Conservation (phyloP, 192 early-diverging fungal species). For the Coemansia sp. region DNA sequence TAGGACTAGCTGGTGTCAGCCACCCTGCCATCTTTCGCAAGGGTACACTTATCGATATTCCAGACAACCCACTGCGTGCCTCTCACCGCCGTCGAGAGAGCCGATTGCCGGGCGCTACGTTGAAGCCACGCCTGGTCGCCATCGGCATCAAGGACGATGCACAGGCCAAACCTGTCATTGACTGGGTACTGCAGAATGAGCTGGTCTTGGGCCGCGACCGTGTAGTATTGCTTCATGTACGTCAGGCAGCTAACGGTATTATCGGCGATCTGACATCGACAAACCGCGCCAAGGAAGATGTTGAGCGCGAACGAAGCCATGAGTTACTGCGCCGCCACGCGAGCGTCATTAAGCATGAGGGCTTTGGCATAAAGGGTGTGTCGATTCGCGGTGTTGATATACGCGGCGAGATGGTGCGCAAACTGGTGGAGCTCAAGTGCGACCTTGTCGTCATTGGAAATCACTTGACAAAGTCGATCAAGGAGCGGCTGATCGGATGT, state of each 20-base stretch:
- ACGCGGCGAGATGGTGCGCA: constrained; percentile 52
- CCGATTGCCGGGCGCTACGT: constrained; percentile 1
- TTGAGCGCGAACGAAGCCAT: constrained; percentile 38
- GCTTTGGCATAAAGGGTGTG: constrained; percentile 45
- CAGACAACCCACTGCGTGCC: constrained; percentile 17
- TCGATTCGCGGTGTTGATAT: constrained; percentile 51
- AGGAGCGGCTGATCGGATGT: constrained; percentile 35
- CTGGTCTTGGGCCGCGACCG: constrained; percentile 39
- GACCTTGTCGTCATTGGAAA: constrained; percentile 35
- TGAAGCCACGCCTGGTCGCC: constrained; percentile 38
- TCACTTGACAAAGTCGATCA: constrained; percentile 31
- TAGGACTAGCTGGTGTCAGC: constrained; percentile 59
- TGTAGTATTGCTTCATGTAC: constrained; percentile 41
- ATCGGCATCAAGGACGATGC: constrained; percentile 39
- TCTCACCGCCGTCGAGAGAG: background rate
- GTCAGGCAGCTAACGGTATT: constrained; percentile 40
- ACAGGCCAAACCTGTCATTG: constrained; percentile 25
- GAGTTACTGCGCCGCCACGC: constrained; percentile 37
- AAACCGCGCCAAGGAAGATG: constrained; percentile 33
- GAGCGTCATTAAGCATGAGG: constrained; percentile 34
- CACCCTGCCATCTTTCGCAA: constrained; percentile 47
- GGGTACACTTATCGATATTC: constrained; percentile 47
- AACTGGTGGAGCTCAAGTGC: constrained; percentile 50
- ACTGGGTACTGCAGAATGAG: constrained; percentile 42
- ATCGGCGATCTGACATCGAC: constrained; percentile 40